Percentiles rank a stretch among this genome's conserved stretches.
Conservation (phyloP, 1,284 basidiomycete species). For the Ustilago esculenta region DNA sequence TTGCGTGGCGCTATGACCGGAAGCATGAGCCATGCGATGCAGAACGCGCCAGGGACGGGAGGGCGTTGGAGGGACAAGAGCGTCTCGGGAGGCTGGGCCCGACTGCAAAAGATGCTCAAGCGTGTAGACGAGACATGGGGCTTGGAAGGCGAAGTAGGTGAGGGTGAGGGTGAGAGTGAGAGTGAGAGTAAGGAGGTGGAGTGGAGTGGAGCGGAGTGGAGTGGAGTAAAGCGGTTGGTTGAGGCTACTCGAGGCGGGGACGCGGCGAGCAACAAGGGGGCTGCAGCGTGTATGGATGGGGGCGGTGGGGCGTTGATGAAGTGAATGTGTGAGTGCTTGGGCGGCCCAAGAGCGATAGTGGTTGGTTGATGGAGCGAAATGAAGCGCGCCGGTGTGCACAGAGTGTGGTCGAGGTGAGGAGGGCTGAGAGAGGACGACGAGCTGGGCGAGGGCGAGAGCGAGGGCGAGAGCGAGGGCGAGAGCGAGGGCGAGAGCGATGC, state of each 20-base stretch:
- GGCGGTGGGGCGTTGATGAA: constrained; percentile 7
- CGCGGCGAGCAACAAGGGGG: neutral
- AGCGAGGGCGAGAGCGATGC: no score
- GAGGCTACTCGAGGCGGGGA: no score
- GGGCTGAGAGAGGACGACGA: neutral
- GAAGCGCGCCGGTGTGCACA: neutral
- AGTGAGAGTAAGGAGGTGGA: no score
- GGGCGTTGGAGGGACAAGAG: no score
- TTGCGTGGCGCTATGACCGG: neutral
- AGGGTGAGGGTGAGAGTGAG: no score
- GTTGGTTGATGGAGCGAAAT: neutral
- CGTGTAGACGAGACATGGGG: constrained; percentile 5
- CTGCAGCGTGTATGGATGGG: neutral
- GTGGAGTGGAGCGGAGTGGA: no score
- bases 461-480: no score
- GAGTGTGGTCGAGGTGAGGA: no score
- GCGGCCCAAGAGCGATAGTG: no score
- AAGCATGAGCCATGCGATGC: constrained; percentile 16
- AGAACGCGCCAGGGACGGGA: no score
- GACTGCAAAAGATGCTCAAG: constrained; percentile 6
- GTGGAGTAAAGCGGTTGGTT: no score
- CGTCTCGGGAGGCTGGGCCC: constrained; percentile 3
- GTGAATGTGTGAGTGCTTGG: neutral
- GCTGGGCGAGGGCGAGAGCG: no score
- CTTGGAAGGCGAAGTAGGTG: neutral